Evolutionary conservation across 2,329 filamentous ascomycete species (phyloP).

Genomic region (Oidium heveae): DNA sequence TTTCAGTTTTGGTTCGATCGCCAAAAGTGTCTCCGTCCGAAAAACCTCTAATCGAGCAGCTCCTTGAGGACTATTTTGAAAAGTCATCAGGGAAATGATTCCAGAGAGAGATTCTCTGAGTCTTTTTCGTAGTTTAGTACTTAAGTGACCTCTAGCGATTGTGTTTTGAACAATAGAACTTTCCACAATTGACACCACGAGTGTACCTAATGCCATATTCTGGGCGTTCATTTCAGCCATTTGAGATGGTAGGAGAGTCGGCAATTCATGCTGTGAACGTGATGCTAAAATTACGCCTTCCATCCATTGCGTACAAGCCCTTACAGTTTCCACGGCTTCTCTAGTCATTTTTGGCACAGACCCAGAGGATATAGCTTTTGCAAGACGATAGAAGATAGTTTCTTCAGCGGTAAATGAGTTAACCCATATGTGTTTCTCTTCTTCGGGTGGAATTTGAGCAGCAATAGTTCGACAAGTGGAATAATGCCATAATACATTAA

Average conservation of each 20-base stretch:
- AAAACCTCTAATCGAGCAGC: slow-evolving; percentile 27
- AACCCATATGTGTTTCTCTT: slow-evolving; percentile 20
- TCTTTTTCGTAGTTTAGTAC: slow-evolving; percentile 27
- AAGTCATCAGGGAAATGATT: slow-evolving; percentile 27
- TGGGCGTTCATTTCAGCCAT: slow-evolving; percentile 32
- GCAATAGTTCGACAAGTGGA: slow-evolving; percentile 13
- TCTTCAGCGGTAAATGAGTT: slow-evolving; percentile 25
- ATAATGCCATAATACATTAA: slow-evolving; percentile 29
- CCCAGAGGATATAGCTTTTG: slow-evolving; percentile 18
- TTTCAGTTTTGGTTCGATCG: slow-evolving; percentile 28
- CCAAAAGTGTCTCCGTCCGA: slow-evolving; percentile 27
- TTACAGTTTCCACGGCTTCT: slow-evolving; percentile 25
- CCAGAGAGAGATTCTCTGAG: slow-evolving; percentile 20
- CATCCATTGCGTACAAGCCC: slow-evolving; percentile 32
- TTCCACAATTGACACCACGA: slow-evolving; percentile 35
- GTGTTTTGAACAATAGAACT: slow-evolving; percentile 28
- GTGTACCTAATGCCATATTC: slow-evolving; percentile 35
- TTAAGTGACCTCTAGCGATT: slow-evolving; percentile 22
- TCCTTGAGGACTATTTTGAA: slow-evolving; percentile 28
- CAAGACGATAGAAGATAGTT: slow-evolving; percentile 12
- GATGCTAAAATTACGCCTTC: slow-evolving; percentile 26
- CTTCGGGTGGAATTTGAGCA: slow-evolving; percentile 1
- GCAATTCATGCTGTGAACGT: slow-evolving; percentile 20
- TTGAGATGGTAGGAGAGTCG: slow-evolving; percentile 18
- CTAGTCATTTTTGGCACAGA: slow-evolving; percentile 20